Percentiles rank a stretch among this genome's conserved stretches.
Conservation (phyloP, 306 rosid genomes). For the Malus sylvestris region DNA sequence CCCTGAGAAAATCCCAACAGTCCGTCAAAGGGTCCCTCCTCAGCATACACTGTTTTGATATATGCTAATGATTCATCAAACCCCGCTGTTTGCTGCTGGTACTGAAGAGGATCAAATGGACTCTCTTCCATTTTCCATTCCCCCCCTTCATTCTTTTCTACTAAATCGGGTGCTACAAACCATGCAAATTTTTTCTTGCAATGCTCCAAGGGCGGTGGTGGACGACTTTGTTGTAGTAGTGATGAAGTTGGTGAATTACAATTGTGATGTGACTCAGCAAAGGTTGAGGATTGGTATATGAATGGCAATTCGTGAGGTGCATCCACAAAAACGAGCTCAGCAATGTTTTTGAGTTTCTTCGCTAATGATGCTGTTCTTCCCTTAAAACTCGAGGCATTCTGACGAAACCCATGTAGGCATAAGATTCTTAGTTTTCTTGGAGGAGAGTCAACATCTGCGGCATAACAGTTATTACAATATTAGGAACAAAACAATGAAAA, state of each 20-base stretch:
- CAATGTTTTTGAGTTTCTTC: slow-evolving; percentile 65
- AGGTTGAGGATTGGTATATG: slow-evolving; percentile 53
- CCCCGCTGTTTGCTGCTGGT: slow-evolving; percentile 69
- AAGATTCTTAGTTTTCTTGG: slow-evolving; percentile 63
- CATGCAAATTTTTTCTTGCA: slow-evolving; percentile 81
- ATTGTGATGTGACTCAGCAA: slow-evolving; percentile 2
- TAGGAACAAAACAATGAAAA: slow-evolving; percentile 3
- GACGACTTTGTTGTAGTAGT: slow-evolving; percentile 22
- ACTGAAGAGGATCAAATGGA: slow-evolving; percentile 78
- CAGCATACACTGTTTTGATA: slow-evolving; percentile 45
- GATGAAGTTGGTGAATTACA: slow-evolving; percentile 24
- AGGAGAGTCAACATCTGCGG: slow-evolving; percentile 47
- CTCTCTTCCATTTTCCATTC: slow-evolving; percentile 59
- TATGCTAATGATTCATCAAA: slow-evolving; percentile 52
- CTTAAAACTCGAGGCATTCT: slow-evolving; percentile 80
- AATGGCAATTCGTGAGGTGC: slow-evolving; percentile 82
- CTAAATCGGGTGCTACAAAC: slow-evolving; percentile 50
- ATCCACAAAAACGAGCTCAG: slow-evolving; percentile 63
- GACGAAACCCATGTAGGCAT: slow-evolving; percentile 93
- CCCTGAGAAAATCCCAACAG: slow-evolving; percentile 89
- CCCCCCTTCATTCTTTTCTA: slow-evolving; percentile 8
- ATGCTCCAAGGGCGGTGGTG: slow-evolving; percentile 56
- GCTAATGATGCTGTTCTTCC: slow-evolving; percentile 85
- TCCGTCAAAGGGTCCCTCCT: slow-evolving; percentile 78
- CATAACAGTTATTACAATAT: slow-evolving; percentile 15